Evolutionary conservation across 306 rosid species (phyloP), one percentile per base, ranked within the genome.

Genomic region (Vigna trinervia): DNA sequence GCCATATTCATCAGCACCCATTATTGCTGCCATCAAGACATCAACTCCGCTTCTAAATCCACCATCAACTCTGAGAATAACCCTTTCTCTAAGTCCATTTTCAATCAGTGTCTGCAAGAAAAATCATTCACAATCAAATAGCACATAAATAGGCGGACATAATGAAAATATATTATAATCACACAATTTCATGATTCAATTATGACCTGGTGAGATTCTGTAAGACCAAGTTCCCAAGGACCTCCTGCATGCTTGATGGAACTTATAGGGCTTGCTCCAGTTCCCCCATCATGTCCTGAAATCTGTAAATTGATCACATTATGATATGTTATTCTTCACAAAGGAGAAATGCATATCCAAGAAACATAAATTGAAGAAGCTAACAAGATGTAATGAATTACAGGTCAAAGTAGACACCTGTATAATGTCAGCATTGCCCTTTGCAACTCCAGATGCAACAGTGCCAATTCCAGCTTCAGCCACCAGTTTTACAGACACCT

Each of bases 181-280:
- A 60, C 47, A 69, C 70, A 73, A 59, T 46, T 70, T 66, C 65
- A 54, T 80, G 73, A 76, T 69, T 83, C 73, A 78, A 62, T 54
- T 78, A 77, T 85, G 80, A 95, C 98, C 98, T 95, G 97, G 83
- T 95, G 96, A 72, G 97, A 84, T 87, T 95, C 98, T 71, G 98
- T 89, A 48, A 95, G 88, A 70, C 98, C 98, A 73, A 95, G 93
- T 85, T 95, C 98, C 98, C 98, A 95, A 79, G 98, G 98, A 81
- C 98, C 98, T 72, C 98, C 98, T 64, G 98, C 98, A 87, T 95
- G 98, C 87, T 95, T 95, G 77, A 95, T 95, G 80, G 98, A 95
- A 88, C 98, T 95, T 69, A 95, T 88, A 75, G 98, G 98, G 87
- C 98, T 95, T 36, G 97, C 98, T 79, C 98, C 97, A 39, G 97